Evolutionary conservation across 495 filamentous ascomycete species (phyloP).

Genomic region (Viridothelium virens): DNA sequence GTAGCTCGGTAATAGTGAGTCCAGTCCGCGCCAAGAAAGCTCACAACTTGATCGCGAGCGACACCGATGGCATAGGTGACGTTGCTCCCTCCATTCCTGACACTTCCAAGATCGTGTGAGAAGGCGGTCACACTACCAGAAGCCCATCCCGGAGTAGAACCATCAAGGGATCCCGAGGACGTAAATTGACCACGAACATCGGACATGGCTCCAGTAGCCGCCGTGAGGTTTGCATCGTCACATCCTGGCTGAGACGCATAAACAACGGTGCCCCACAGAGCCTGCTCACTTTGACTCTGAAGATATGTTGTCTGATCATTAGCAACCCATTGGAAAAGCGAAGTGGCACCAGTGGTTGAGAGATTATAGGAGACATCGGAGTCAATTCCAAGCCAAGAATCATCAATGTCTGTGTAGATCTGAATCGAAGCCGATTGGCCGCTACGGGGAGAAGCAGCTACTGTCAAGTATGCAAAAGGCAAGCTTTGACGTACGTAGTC

Average conservation of each 20-base stretch:
- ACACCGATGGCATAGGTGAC: constrained; percentile 46
- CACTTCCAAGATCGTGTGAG: constrained; percentile 39
- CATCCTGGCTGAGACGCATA: constrained; percentile 34
- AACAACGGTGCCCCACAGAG: constrained; percentile 40
- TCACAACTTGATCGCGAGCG: constrained; percentile 40
- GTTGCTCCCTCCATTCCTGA: constrained; percentile 19
- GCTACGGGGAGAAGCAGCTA: constrained; percentile 20
- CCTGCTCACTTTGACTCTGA: constrained; percentile 31
- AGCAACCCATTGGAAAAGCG: constrained; percentile 21
- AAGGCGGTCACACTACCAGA: constrained; percentile 36
- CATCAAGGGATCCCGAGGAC: constrained; percentile 29
- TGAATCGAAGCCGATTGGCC: constrained; percentile 35
- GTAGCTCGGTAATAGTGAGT: constrained; percentile 41
- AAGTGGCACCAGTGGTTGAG: neutral
- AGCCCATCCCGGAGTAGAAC: constrained; percentile 33
- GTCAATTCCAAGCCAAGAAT: constrained; percentile 40
- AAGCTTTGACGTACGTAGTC: constrained; percentile 21
- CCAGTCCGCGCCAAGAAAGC: constrained; percentile 42
- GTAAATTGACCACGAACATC: constrained; percentile 31
- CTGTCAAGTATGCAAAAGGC: constrained; percentile 25
- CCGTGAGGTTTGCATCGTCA: constrained; percentile 21
- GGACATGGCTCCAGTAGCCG: constrained; percentile 28
- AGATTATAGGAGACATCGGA: constrained; percentile 1
- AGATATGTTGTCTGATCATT: constrained; percentile 28
- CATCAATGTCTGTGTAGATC: constrained; percentile 45